phyloP scores from a whole-genome alignment of 2,329 filamentous ascomycete species.

The Alternaria burnsii region DNA sequence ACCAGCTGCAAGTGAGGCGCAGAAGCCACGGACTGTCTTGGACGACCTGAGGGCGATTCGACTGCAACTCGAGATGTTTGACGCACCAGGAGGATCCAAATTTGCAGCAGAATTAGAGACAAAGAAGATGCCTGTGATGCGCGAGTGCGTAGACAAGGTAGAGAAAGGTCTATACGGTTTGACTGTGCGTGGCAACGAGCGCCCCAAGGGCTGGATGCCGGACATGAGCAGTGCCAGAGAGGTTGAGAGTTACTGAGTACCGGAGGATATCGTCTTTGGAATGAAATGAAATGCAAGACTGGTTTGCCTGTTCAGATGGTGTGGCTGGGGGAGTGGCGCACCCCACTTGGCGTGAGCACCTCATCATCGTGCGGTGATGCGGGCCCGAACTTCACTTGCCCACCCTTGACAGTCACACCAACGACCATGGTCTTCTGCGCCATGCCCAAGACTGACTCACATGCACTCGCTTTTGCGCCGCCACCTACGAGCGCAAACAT shows the following conservation, averaged over 20 bases:
- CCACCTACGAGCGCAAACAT: slow-evolving; percentile 30
- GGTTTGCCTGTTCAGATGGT: not conserved
- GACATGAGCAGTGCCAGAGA: slow-evolving; percentile 65
- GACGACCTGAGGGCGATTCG: slow-evolving; percentile 82
- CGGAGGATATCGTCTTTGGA: not conserved
- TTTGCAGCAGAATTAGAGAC: slow-evolving; percentile 68
- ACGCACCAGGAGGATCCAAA: slow-evolving; percentile 63
- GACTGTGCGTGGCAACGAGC: slow-evolving; percentile 84
- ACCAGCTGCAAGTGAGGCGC: slow-evolving; percentile 28
- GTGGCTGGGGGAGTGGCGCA: slow-evolving; percentile 24
- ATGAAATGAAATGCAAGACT: not conserved
- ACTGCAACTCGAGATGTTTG: slow-evolving; percentile 76
- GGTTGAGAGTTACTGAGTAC: slow-evolving; percentile 52
- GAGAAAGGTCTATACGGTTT: slow-evolving; percentile 90
- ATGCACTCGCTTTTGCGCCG: slow-evolving; percentile 30
- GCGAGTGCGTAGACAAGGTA: slow-evolving; percentile 89
- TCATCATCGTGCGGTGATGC: slow-evolving; percentile 19
- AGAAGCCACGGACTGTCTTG: slow-evolving; percentile 69
- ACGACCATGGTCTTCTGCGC: slow-evolving; percentile 27
- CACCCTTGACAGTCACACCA: slow-evolving; percentile 23
- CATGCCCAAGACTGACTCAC: slow-evolving; percentile 30
- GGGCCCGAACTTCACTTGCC: slow-evolving; percentile 25
- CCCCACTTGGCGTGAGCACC: slow-evolving; percentile 29
- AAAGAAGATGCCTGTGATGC: slow-evolving; percentile 87
- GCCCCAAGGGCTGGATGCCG: slow-evolving; percentile 91